Evolutionary conservation across 768 basidiomycete genomes (phyloP).

Genomic region (Hortiboletus campestris): DNA sequence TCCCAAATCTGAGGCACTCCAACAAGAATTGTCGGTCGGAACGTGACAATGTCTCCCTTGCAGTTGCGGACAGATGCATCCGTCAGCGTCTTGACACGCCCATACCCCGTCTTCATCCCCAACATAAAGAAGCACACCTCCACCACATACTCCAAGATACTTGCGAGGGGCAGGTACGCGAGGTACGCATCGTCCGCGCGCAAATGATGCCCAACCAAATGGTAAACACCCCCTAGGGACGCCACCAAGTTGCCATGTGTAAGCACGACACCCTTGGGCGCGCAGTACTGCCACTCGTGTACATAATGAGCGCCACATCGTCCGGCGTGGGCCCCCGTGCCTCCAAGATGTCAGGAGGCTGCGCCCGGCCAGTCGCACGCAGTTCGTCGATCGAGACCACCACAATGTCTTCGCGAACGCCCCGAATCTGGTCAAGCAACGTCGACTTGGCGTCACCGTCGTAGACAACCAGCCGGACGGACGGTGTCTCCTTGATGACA

Average conservation of each 20-base stretch:
- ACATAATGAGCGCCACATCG: slow-evolving; percentile 71
- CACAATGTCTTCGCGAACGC: slow-evolving; percentile 54
- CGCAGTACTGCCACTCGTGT: slow-evolving; percentile 86
- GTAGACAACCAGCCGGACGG: slow-evolving; percentile 79
- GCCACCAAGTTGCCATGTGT: slow-evolving; percentile 85
- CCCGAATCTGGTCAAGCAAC: slow-evolving; percentile 58
- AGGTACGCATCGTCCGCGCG: slow-evolving; percentile 47
- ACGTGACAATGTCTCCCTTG: slow-evolving; percentile 81
- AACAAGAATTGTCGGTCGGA: slow-evolving; percentile 84
- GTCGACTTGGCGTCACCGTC: slow-evolving; percentile 64
- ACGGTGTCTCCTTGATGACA: slow-evolving; percentile 69
- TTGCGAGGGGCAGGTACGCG: slow-evolving; percentile 91
- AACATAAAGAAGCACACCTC: slow-evolving; percentile 74
- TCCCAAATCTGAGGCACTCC: slow-evolving; percentile 99
- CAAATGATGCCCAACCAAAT: slow-evolving; percentile 60
- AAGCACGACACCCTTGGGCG: slow-evolving; percentile 93
- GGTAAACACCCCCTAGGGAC: slow-evolving; percentile 75
- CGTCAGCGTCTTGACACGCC: slow-evolving; percentile 93
- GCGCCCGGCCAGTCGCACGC: slow-evolving; percentile 58
- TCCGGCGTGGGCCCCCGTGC: slow-evolving; percentile 45
- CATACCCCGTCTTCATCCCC: slow-evolving; percentile 85
- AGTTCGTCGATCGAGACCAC: slow-evolving; percentile 70
- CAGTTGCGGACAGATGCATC: slow-evolving; percentile 88
- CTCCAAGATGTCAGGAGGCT: slow-evolving; percentile 51
- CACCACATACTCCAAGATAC: slow-evolving; percentile 94